Percentiles rank a stretch among this genome's conserved stretches.
Evolutionary conservation across 495 filamentous ascomycete species (phyloP).

Genomic region (Cryomyces minteri): DNA sequence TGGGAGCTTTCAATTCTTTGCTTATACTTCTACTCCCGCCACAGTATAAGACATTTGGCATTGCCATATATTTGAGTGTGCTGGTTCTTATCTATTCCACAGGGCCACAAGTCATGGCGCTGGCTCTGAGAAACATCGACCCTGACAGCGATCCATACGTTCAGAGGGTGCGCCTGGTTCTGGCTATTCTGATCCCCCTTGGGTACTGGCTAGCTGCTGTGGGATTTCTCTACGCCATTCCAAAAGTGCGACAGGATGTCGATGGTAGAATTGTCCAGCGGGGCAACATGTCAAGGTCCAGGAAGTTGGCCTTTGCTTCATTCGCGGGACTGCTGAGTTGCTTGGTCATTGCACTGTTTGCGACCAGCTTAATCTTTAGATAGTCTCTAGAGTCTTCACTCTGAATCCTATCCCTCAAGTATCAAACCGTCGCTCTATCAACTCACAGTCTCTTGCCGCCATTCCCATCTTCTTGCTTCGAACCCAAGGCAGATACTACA

Average conservation of each 20-base stretch:
- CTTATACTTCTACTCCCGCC: slow-evolving; percentile 15
- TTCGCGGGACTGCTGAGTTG: background rate
- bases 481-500: too few relatives aligned
- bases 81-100: slow-evolving; percentile 16
- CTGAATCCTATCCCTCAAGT: too few relatives aligned
- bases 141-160: slow-evolving; percentile 5
- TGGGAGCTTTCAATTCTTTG: slow-evolving; percentile 12
- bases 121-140: slow-evolving; percentile 12
- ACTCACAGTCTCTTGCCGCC: too few relatives aligned
- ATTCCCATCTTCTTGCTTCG: too few relatives aligned
- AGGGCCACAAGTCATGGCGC: slow-evolving; percentile 14
- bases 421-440: too few relatives aligned
- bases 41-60: slow-evolving; percentile 17
- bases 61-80: slow-evolving; percentile 12
- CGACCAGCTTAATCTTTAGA: background rate
- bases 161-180: slow-evolving; percentile 4
- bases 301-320: background rate
- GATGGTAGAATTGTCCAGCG: too few relatives aligned
- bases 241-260: slow-evolving; percentile 9
- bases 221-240: slow-evolving; percentile 11
- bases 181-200: slow-evolving; percentile 15
- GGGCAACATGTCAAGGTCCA: background rate
- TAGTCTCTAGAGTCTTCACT: too few relatives aligned
- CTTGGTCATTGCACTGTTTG: slow-evolving; percentile 1
- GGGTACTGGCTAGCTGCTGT: slow-evolving; percentile 16